These are phyloP conservation scores for Phyllosticta paracitricarpa DNA, from an alignment of 2,329 filamentous ascomycete species.

Conservation along the genomic window DNA sequence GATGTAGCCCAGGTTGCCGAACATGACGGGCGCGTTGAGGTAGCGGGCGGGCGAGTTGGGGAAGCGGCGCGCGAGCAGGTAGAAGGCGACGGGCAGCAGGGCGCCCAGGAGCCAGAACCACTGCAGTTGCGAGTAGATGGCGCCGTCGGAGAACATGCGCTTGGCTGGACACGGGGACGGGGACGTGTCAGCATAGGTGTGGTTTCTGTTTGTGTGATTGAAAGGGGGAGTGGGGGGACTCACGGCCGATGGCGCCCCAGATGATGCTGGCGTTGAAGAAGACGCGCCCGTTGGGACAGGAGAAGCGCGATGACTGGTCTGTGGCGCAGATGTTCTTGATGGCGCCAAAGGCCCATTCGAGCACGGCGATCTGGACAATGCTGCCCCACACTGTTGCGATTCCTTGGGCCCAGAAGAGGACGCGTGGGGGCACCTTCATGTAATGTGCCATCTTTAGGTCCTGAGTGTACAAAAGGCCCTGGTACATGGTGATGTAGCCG, in stretches of 20 bases:
- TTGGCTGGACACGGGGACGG: neutral
- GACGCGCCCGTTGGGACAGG: constrained; percentile 52
- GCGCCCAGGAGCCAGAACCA: constrained; percentile 51
- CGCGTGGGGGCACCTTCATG: constrained; percentile 40
- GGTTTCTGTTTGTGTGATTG: constrained; percentile 29
- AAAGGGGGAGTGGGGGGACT: neutral
- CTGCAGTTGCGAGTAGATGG: constrained; percentile 52
- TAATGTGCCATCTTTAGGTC: constrained; percentile 23
- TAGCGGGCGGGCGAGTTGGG: constrained; percentile 42
- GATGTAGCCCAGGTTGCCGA: constrained; percentile 49
- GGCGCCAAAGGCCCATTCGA: constrained; percentile 15
- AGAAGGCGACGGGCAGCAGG: constrained; percentile 42
- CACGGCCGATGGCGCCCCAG: constrained; percentile 54
- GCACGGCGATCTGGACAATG: constrained; percentile 29
- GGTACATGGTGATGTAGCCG: constrained; percentile 17
- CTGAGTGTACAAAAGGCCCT: constrained; percentile 10
- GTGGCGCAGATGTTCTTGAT: constrained; percentile 36
- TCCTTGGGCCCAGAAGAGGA: constrained; percentile 42
- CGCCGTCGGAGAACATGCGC: constrained; percentile 53
- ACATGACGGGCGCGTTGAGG: constrained; percentile 54
- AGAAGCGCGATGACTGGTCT: constrained; percentile 39
- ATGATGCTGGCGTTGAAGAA: constrained; percentile 59
- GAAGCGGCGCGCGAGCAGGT: constrained; percentile 40
- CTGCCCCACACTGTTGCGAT: constrained; percentile 33
- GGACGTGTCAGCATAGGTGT: neutral